These are phyloP conservation scores for Paramecium tetraurelia DNA, from an alignment of 73 alveolate species.

Conservation along the genomic window DNA sequence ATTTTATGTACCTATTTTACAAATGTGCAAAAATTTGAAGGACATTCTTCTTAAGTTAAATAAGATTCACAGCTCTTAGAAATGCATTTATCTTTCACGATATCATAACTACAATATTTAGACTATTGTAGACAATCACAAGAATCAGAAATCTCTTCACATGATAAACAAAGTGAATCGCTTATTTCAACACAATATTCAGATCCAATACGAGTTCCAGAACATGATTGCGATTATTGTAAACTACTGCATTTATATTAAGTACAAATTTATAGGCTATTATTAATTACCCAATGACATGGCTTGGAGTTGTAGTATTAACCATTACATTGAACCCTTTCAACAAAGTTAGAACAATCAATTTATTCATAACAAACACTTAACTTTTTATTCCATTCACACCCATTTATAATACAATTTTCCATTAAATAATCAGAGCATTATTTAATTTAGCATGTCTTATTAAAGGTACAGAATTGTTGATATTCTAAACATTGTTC, in stretches of 20 bases:
- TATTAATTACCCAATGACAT: neutral
- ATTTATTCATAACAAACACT: neutral
- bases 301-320: no score
- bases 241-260: neutral
- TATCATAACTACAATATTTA: neutral
- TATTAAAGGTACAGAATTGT: neutral
- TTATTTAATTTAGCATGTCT: neutral
- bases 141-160: neutral
- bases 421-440: neutral
- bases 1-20: neutral
- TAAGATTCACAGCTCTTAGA: neutral
- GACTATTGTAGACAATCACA: neutral
- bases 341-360: neutral
- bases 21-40: neutral
- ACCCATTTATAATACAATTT: neutral
- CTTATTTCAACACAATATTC: neutral
- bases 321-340: neutral
- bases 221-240: neutral
- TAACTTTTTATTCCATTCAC: neutral
- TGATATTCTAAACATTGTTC: neutral
- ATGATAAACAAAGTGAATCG: neutral
- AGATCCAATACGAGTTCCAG: neutral
- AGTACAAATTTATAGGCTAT: neutral
- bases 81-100: neutral
- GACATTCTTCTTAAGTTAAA: neutral